phyloP scores from a whole-genome alignment of 2,329 filamentous ascomycete genomes.

The Colletotrichum cordylinicola region DNA sequence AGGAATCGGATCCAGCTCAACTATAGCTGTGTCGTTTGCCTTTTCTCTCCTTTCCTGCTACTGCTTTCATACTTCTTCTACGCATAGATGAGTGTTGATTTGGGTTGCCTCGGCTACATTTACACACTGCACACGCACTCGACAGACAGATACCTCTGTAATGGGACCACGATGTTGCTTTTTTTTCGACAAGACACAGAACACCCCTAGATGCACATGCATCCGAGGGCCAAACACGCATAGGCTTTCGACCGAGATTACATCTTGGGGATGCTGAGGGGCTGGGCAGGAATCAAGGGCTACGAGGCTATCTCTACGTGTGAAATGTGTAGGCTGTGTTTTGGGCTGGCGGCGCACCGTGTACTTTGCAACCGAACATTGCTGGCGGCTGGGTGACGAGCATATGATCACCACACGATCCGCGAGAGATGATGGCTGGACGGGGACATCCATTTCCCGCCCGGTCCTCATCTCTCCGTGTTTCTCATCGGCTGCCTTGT shows the following conservation, averaged over 20 bases:
- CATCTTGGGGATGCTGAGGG: not conserved
- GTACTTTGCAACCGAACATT: slow-evolving; percentile 15
- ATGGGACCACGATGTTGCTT: slow-evolving; percentile 15
- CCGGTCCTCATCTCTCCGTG: not conserved
- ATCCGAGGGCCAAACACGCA: not conserved
- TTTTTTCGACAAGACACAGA: not conserved
- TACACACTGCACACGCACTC: slow-evolving; percentile 14
- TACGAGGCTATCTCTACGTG: not conserved
- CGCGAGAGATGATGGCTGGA: not conserved
- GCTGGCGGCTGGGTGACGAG: not conserved
- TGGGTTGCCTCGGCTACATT: slow-evolving; percentile 14
- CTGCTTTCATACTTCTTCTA: slow-evolving; percentile 24
- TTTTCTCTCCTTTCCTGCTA: slow-evolving; percentile 11
- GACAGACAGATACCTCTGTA: slow-evolving; percentile 20
- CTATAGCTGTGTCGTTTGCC: slow-evolving; percentile 21
- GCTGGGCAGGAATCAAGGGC: not conserved
- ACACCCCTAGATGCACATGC: not conserved
- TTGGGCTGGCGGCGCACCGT: slow-evolving; percentile 5
- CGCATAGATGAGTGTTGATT: slow-evolving; percentile 24
- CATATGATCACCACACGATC: not conserved
- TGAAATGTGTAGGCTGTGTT: slow-evolving; percentile 2
- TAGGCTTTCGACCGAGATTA: not conserved
- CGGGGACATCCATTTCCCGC: not conserved
- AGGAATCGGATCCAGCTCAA: slow-evolving; percentile 15
- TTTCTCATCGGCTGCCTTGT: not conserved